phyloP scores from a whole-genome alignment of 257 asterid genomes.

The Thymus quinquecostatus region DNA sequence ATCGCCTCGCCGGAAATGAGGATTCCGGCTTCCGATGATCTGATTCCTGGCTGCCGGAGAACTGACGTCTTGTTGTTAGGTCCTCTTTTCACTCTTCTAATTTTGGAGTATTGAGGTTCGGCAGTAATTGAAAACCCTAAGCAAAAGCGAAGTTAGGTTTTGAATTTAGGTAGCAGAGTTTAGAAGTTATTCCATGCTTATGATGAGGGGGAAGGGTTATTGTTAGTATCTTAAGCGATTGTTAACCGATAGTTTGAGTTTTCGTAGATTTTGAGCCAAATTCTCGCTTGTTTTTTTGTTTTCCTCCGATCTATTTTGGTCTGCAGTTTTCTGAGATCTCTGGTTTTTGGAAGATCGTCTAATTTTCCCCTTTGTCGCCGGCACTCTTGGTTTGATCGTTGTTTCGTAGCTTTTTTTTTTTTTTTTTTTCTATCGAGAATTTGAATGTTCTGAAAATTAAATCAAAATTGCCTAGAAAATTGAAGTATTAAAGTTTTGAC shows the following conservation, averaged over 20 bases:
- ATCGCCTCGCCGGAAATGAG: conserved; percentile 36
- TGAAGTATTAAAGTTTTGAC: conserved; percentile 38
- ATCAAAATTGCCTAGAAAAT: conserved; percentile 6
- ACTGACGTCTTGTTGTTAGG: conserved; percentile 39
- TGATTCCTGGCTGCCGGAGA: conserved; percentile 31
- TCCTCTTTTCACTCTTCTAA: not conserved
- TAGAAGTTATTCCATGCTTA: conserved; percentile 63
- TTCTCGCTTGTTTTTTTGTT: conserved; percentile 21
- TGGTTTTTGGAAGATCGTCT: conserved; percentile 7
- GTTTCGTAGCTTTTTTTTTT: not conserved
- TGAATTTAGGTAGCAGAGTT: conserved; percentile 37
- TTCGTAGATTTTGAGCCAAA: conserved; percentile 29
- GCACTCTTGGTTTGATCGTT: conserved; percentile 21
- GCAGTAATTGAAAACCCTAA: conserved; percentile 46
- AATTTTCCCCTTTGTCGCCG: conserved; percentile 9
- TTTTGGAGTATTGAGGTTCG: conserved; percentile 24
- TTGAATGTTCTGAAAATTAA: not conserved
- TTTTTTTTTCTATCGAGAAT: not conserved
- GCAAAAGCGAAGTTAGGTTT: conserved; percentile 37
- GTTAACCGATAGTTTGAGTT: conserved; percentile 34
- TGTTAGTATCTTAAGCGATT: conserved; percentile 24
- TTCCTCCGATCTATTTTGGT: conserved; percentile 35
- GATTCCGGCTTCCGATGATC: conserved; percentile 40
- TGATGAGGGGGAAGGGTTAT: conserved; percentile 35
- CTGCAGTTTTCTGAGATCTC: conserved; percentile 13